These are phyloP conservation scores for Fusarium hostae DNA, from an alignment of 2,329 filamentous ascomycete genomes.

Conservation along the genomic window DNA sequence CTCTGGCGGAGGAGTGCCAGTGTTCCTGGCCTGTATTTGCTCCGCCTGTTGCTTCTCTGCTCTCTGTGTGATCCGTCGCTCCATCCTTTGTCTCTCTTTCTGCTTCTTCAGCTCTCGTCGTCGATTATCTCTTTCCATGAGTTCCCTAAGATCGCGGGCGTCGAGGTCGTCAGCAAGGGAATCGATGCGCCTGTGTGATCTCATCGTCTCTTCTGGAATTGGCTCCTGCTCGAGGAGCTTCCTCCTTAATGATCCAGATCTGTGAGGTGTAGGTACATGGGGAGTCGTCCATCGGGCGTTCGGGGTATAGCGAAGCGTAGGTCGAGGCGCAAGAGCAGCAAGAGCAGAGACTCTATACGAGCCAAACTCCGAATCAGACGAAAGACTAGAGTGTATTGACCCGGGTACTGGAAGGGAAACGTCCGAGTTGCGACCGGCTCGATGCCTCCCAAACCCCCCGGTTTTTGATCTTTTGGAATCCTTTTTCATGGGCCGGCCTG, in stretches of 20 bases:
- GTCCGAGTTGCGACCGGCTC: slow-evolving; percentile 74
- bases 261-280: slow-evolving; percentile 58
- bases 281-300: slow-evolving; percentile 67
- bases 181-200: slow-evolving; percentile 71
- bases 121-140: slow-evolving; percentile 90
- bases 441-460: slow-evolving; percentile 60
- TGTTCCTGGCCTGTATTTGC: slow-evolving; percentile 63
- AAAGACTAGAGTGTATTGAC: slow-evolving; percentile 81
- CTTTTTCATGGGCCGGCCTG: slow-evolving; percentile 68
- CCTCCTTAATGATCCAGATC: slow-evolving; percentile 63
- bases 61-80: slow-evolving; percentile 71
- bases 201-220: slow-evolving; percentile 71
- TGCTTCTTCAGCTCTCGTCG: slow-evolving; percentile 79
- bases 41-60: slow-evolving; percentile 74
- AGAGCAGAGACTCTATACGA: slow-evolving; percentile 85
- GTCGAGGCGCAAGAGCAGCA: slow-evolving; percentile 84
- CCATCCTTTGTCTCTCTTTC: slow-evolving; percentile 73
- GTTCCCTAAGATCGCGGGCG: slow-evolving; percentile 82
- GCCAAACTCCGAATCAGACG: slow-evolving; percentile 75
- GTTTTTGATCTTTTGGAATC: slow-evolving; percentile 74
- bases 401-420: slow-evolving; percentile 79
- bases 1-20: slow-evolving; percentile 62
- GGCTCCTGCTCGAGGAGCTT: slow-evolving; percentile 61
- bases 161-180: slow-evolving; percentile 86
- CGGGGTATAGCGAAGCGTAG: slow-evolving; percentile 80